Evolutionary conservation across 306 rosid species (phyloP), one percentile per base, ranked within the genome.

Genomic region (Pyrus bretschneideri): DNA sequence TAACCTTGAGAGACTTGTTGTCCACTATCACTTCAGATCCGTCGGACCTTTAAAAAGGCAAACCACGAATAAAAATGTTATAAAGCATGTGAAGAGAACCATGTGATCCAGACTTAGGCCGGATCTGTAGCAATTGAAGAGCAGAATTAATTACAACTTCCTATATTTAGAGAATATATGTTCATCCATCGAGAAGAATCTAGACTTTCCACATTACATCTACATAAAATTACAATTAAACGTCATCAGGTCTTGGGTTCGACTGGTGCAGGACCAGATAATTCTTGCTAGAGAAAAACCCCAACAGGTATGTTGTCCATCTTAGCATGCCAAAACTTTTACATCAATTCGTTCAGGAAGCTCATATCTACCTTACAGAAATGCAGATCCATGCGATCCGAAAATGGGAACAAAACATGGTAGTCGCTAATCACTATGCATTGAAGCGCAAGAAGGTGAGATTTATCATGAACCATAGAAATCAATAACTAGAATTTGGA

Each of bases 1-100:
- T 78, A 67, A 87, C 81, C 88, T 89, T 93, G 70, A 93, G 96
- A 87, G 88, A 91, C 80, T 86, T 93, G 92, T 93, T 93, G 79
- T 89, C 93, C 85, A 93, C 98, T 83, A 84, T 76, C 78, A 91
- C 89, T 89, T 89, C 97, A 44, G 91, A 71, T 54, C 97, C 98
- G 79, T 93, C 96, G 18, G 96, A 88, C 90, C 98, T 93, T 81
- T 61, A 73, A 54, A 8, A 68, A 22, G 64, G 38, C 66, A 63
- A 62, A 62, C 64, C 67, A 77, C 29, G 62, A 27, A 72, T 45
- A 44, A 61, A 13, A 59, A 62, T 33, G 54, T 76, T 30, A 73
- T 19, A 17, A 71, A 71, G 76, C 45, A 80, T 11, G 59, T 25
- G 23, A 63, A 44, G 31, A 68, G 25, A 73, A 62, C 54, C 35